Evolutionary conservation across 805 yeast genomes (phyloP), one percentile per base, ranked within the genome.

Genomic region (Deakozyma indianensis): DNA sequence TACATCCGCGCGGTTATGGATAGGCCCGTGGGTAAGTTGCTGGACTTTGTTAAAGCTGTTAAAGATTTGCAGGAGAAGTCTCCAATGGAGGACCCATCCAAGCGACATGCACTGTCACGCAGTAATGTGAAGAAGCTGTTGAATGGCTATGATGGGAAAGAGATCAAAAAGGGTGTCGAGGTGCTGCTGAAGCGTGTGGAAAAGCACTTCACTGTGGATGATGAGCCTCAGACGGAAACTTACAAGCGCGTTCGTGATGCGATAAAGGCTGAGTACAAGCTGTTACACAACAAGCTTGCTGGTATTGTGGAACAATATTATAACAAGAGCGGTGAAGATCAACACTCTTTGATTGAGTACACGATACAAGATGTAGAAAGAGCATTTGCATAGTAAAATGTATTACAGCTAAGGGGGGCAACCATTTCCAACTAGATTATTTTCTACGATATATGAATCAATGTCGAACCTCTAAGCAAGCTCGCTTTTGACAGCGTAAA

Each of bases 1-100:
- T 80, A 77, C 58, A 69, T 77, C 11, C 58, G 57, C n/a, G 54
- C 53, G n/a, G 60, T 79, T 15, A 57, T 77, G 38, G 61, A 65
- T 46, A 68, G 78, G 41, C 68, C 77, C 22, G 68, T 86, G 54
- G 90, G 92, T 0, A 81, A 80, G 54, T 54, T 87, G 43, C 64
- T 75, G 15, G 77, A 74, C 23, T 80, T 83, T 57, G 73, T 86
- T 1, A 69, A 70, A 35, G 83, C 79, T 28, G 74, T 78, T 38
- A 81, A 79, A 47, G 69, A 73, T 1, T 58, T 78, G 11, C 58
- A 67, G 2, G 68, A 62, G 22, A 58, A 68, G 11, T 61, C 64
- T 41, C 66, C 65, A 2, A 47, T 45, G 1, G 55, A 50, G 14
- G 70, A 70, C 48, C 78, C 77, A 16, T 68, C 78, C 1, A 73